Percentiles rank a stretch among this genome's conserved stretches.
Conservation (phyloP, 768 basidiomycete genomes). For the Glaciozyma martinii region DNA sequence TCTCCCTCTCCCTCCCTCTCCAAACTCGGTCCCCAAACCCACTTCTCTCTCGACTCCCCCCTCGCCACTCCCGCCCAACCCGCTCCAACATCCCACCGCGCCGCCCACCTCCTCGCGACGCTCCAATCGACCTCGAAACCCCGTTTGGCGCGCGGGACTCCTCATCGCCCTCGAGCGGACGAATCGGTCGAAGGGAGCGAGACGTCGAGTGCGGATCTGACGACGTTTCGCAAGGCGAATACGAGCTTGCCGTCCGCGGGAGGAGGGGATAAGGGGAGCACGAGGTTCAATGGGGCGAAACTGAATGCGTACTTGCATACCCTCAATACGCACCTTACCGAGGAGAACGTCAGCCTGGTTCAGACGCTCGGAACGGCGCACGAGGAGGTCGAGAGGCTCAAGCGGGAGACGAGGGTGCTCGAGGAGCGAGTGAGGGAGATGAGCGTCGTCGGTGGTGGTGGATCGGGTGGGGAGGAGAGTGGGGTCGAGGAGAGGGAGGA, state of each 20-base stretch:
- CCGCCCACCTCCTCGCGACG: constrained; percentile 69
- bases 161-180: constrained; percentile 45
- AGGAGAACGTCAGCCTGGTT: constrained; percentile 67
- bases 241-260: constrained; percentile 80
- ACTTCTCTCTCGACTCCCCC: constrained; percentile 7
- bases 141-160: constrained; percentile 56
- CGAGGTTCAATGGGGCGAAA: constrained; percentile 66
- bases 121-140: constrained; percentile 75
- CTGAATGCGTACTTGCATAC: constrained; percentile 78
- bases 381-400: neutral
- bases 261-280: constrained; percentile 53
- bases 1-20: neutral
- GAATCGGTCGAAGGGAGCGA: constrained; percentile 58
- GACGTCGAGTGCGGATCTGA: constrained; percentile 69
- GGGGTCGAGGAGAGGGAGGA: neutral
- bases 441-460: constrained; percentile 14
- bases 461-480: neutral
- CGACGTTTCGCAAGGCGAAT: constrained; percentile 62
- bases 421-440: constrained; percentile 22
- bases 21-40: constrained; percentile 1
- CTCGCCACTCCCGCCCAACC: constrained; percentile 12
- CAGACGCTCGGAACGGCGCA: constrained; percentile 18
- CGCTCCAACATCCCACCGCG: constrained; percentile 44
- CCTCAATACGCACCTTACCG: constrained; percentile 68
- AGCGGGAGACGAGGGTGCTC: constrained; percentile 5